phyloP scores from a whole-genome alignment of 2,329 filamentous ascomycete species.

The Alternaria dauci region DNA sequence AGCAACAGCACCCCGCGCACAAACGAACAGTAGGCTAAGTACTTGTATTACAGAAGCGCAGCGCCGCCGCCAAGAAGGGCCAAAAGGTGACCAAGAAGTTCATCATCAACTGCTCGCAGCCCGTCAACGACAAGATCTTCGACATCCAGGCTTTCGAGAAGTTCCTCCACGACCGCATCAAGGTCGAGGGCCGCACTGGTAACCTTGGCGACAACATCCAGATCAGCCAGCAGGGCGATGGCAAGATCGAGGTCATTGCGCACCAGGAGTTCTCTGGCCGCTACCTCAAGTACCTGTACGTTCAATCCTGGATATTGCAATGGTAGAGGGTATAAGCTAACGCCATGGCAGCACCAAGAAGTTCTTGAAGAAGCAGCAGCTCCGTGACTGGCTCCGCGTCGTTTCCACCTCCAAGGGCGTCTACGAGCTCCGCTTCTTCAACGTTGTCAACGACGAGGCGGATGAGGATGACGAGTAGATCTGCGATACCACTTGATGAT shows the following conservation, averaged over 20 bases:
- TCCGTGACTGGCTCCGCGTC: slow-evolving; percentile 99
- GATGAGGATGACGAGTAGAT: slow-evolving; percentile 98
- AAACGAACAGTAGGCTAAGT: slow-evolving; percentile 94
- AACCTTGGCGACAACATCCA: slow-evolving; percentile 95
- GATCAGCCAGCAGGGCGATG: slow-evolving; percentile 90
- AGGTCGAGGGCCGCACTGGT: slow-evolving; percentile 97
- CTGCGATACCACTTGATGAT: slow-evolving; percentile 17
- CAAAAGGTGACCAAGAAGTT: slow-evolving; percentile 92
- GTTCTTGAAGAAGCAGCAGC: slow-evolving; percentile 99
- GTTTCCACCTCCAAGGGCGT: slow-evolving; percentile 98
- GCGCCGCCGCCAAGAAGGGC: slow-evolving; percentile 57
- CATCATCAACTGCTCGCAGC: slow-evolving; percentile 99
- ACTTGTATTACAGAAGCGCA: slow-evolving; percentile 64
- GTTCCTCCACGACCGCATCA: slow-evolving; percentile 99
- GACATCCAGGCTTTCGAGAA: slow-evolving; percentile 98
- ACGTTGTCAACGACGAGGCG: slow-evolving; percentile 97
- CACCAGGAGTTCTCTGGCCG: slow-evolving; percentile 98
- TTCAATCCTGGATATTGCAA: slow-evolving; percentile 43
- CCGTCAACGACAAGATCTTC: slow-evolving; percentile 99
- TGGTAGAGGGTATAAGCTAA: not conserved
- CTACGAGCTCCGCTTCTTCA: slow-evolving; percentile 99
- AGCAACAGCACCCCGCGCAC: slow-evolving; percentile 27
- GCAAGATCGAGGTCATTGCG: slow-evolving; percentile 97
- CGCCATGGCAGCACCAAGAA: slow-evolving; percentile 85
- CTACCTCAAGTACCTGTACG: slow-evolving; percentile 99